Percentiles rank a stretch among this genome's conserved stretches.
These are phyloP conservation scores for Epicoccum sorghinum DNA, from an alignment of 2,329 filamentous ascomycete genomes.

Conservation along the genomic window DNA sequence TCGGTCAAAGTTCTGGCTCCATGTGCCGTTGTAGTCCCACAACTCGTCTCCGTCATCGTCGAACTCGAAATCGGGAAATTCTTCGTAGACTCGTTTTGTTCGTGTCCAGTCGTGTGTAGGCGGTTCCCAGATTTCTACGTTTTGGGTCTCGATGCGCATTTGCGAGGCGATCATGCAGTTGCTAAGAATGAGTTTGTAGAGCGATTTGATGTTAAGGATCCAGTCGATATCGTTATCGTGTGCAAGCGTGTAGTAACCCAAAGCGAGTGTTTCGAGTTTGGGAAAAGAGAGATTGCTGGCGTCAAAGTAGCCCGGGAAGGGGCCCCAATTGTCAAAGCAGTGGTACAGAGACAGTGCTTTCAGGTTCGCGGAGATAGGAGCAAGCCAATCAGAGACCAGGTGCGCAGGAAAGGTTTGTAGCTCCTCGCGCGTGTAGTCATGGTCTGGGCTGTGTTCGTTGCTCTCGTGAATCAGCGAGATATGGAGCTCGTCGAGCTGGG, in stretches of 20 bases:
- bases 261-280: conserved; percentile 11
- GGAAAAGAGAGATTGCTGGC: conserved; percentile 13
- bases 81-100: too few relatives aligned
- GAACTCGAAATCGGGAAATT: too few relatives aligned
- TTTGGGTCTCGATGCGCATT: too few relatives aligned
- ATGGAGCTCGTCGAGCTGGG: conserved; percentile 15
- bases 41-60: background rate
- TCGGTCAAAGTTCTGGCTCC: background rate
- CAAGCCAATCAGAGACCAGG: conserved; percentile 15
- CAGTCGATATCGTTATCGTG: conserved; percentile 17
- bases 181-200: conserved; percentile 12
- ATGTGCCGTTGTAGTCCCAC: background rate
- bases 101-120: background rate
- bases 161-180: conserved; percentile 15
- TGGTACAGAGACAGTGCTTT: conserved; percentile 8
- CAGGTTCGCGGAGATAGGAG: conserved; percentile 12
- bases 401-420: background rate
- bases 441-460: conserved; percentile 12
- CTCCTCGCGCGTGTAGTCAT: conserved; percentile 14
- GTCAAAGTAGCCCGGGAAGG: conserved; percentile 17
- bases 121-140: background rate
- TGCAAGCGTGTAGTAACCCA: conserved; percentile 20
- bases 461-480: conserved; percentile 10
- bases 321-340: conserved; percentile 14
- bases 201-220: conserved; percentile 9